Percentiles rank a stretch among this genome's conserved stretches.
Conservation (phyloP, 805 yeast genomes). For the Starmera quercuum region DNA sequence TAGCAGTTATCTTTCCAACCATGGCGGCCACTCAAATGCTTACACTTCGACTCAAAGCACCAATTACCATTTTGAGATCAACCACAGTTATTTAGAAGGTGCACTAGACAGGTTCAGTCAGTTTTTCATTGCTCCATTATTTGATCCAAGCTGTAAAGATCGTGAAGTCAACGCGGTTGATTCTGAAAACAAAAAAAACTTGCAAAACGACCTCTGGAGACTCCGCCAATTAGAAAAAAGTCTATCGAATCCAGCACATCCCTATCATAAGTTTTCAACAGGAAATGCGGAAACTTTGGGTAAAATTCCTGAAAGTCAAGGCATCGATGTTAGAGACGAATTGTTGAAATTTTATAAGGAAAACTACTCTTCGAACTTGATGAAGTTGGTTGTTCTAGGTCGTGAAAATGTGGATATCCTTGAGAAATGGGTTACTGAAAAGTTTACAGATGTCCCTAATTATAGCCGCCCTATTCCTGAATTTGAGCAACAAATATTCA, state of each 20-base stretch:
- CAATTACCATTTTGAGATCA: constrained; percentile 83
- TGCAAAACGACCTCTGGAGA: constrained; percentile 88
- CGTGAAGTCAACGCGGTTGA: constrained; percentile 93
- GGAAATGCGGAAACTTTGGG: constrained; percentile 78
- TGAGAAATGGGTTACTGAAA: constrained; percentile 59
- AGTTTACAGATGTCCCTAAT: constrained; percentile 59
- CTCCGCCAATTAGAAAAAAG: constrained; percentile 76
- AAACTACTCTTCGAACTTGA: constrained; percentile 77
- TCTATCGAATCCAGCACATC: constrained; percentile 67
- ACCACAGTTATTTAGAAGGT: constrained; percentile 68
- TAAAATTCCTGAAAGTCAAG: constrained; percentile 48
- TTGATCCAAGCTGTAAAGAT: constrained; percentile 67
- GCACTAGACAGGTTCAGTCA: constrained; percentile 92
- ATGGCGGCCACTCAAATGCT: constrained; percentile 88
- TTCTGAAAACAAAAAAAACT: constrained; percentile 89
- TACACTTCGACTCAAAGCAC: constrained; percentile 86
- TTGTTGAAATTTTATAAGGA: constrained; percentile 64
- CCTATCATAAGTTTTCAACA: constrained; percentile 82
- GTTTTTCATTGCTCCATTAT: constrained; percentile 82
- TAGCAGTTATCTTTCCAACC: constrained; percentile 66
- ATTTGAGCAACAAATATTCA: constrained; percentile 42
- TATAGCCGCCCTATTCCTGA: constrained; percentile 20
- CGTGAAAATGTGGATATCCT: constrained; percentile 69
- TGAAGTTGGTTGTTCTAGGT: constrained; percentile 83
- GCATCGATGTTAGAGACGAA: constrained; percentile 73